These are phyloP conservation scores for Amanita brunnescens DNA, from an alignment of 768 basidiomycete genomes.

Conservation along the genomic window DNA sequence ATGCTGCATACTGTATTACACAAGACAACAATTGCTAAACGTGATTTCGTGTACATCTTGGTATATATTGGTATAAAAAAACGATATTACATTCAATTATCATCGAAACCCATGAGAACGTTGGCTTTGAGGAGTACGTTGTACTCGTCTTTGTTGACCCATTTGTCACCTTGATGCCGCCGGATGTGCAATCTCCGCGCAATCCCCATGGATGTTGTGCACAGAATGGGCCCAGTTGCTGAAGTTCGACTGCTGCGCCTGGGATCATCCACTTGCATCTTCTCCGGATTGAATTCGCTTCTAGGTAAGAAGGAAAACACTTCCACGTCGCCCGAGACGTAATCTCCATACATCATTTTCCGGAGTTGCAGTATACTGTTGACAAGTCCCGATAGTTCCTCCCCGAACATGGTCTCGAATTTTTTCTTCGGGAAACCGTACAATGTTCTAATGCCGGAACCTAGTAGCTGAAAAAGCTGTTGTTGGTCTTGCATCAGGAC, in stretches of 20 bases:
- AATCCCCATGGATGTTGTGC: neutral
- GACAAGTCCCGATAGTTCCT: neutral
- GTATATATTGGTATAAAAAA: neutral
- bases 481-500: neutral
- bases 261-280: neutral
- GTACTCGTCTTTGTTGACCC: neutral
- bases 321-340: neutral
- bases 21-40: too few species aligned
- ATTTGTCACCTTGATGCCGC: neutral
- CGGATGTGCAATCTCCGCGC: neutral
- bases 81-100: neutral
- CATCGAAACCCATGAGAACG: neutral
- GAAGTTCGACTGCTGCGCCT: neutral
- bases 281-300: neutral
- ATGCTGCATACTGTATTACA: neutral
- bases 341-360: slow-evolving; percentile 1
- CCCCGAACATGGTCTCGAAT: neutral
- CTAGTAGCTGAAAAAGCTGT: neutral
- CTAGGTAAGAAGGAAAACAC: neutral
- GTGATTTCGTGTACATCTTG: neutral
- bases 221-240: neutral
- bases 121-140: neutral
- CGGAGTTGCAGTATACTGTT: neutral
- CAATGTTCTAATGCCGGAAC: neutral
- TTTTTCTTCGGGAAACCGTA: neutral